Percentiles rank a stretch among this genome's conserved stretches.
Evolutionary conservation across 495 filamentous ascomycete genomes (phyloP).

Genomic region (Pseudevernia furfuracea): DNA sequence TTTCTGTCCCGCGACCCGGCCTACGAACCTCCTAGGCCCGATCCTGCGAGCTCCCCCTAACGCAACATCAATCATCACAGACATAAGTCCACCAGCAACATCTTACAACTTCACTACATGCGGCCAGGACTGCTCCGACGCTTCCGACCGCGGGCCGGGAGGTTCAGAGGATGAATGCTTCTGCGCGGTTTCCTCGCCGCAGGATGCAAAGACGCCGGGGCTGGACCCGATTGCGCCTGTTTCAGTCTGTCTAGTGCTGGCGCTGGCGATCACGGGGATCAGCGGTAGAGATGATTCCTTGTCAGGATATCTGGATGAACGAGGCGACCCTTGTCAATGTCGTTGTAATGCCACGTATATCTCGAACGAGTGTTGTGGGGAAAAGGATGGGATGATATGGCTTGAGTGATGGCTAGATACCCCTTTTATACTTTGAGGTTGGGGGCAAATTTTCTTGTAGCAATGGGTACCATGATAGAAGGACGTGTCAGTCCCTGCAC

Average conservation of each 20-base stretch:
- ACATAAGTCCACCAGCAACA: background rate
- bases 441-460: too few relatives aligned
- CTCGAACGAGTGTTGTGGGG: conserved; percentile 11
- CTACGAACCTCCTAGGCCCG: background rate
- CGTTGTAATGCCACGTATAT: background rate
- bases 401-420: background rate
- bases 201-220: conserved; percentile 6
- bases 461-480: too few relatives aligned
- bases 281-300: conserved; percentile 9
- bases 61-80: background rate
- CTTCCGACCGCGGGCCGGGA: conserved; percentile 6
- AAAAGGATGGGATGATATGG: conserved; percentile 5
- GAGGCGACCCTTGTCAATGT: conserved; percentile 14
- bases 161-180: background rate
- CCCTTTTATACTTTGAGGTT: too few relatives aligned
- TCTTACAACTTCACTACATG: conserved; percentile 10
- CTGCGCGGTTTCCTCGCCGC: conserved; percentile 12
- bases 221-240: conserved; percentile 7
- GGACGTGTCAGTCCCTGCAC: too few relatives aligned
- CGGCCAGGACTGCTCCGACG: conserved; percentile 9
- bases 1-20: conserved; percentile 14
- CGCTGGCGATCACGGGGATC: background rate
- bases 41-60: too few relatives aligned
- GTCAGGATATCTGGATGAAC: background rate
- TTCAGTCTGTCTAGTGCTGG: conserved; percentile 18